Base-by-base conservation (phyloP, 228 moss, liverwort and hornwort genomes). In the Sphagnum magellanicum region DNA sequence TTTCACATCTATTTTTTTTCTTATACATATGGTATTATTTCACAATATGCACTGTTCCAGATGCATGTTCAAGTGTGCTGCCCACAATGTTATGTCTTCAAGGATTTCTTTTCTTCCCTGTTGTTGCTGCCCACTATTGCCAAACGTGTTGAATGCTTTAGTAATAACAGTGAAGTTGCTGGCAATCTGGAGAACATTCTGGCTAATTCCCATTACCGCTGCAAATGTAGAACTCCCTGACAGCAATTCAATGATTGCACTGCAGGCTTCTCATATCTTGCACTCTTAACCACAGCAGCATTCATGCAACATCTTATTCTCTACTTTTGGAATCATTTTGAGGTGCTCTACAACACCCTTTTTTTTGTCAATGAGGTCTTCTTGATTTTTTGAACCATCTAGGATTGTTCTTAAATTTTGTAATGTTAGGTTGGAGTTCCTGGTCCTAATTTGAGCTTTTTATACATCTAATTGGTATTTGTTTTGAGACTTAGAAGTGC, bases 251-350 rank as follows among this genome's bases (percentile, higher is more conserved):
- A 32, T 32, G 32, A 32, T 32, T 32, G 32, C 3, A 3, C 3
- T 32, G 32, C 82, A 97, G 96, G 96, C 61, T 97, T 97, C 78
- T 97, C 96, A 16, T 97, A 97, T 72, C 79, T 97, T 51, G 96
- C 96, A 14, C 93, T 97, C 74, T 93, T 89, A 59, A 90, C 90
- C 52, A 91, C 96, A 11, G 91, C 86, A 63, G 96, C 96, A 72
- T 93, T 97, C 80, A 97, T 97, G 96, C 96, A 97, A 83, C 96
- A 97, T 75, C 83, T 97, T 69, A 93, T 97, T 51, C 83, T 97
- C 12, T 93, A 89, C 80, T 97, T 97, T 67, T 97, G 96, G 96
- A 97, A 97, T 79, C 96, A 90, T 63, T 97, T 93, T 79, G 93
- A 97, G 96, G 96, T 97, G 71, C 65, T 3, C 32, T 47, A 16